Percentiles rank a stretch among this genome's conserved stretches.
Evolutionary conservation across 345 rosid genomes (phyloP).

Genomic region (Gossypium arboreum): DNA sequence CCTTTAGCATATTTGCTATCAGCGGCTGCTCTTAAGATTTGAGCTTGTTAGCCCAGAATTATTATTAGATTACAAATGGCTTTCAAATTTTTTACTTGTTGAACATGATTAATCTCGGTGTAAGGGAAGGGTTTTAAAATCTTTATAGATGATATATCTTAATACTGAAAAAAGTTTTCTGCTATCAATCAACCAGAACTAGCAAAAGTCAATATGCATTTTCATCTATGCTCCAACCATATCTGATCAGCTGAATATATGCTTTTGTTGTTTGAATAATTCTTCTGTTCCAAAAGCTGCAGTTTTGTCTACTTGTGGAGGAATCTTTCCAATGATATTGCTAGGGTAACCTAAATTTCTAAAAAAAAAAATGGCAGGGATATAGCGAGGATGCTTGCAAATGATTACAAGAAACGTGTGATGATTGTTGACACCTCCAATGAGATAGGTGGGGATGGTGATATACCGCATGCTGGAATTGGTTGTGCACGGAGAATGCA

Average conservation of each 20-base stretch:
- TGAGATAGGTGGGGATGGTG: constrained; percentile 98
- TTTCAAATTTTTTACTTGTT: constrained; percentile 3
- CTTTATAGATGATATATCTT: neutral
- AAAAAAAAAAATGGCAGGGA: constrained; percentile 49
- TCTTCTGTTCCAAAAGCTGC: neutral
- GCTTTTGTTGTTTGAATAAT: constrained; percentile 2
- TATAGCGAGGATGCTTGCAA: constrained; percentile 84
- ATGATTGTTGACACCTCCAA: constrained; percentile 94
- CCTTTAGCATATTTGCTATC: neutral
- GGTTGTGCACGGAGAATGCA: constrained; percentile 96
- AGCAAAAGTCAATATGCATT: neutral
- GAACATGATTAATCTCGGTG: neutral
- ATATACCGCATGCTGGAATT: constrained; percentile 91
- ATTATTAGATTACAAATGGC: neutral
- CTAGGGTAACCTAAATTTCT: neutral
- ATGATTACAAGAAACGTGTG: constrained; percentile 78
- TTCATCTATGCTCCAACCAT: neutral
- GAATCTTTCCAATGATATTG: constrained; percentile 8
- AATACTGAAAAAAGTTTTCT: neutral
- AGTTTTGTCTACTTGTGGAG: neutral
- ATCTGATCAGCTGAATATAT: neutral
- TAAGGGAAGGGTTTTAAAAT: neutral
- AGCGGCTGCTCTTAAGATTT: neutral
- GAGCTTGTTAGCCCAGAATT: neutral
- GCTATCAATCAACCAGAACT: neutral